Base-by-base conservation (phyloP, 805 yeast species). In the Candida michaelii region DNA sequence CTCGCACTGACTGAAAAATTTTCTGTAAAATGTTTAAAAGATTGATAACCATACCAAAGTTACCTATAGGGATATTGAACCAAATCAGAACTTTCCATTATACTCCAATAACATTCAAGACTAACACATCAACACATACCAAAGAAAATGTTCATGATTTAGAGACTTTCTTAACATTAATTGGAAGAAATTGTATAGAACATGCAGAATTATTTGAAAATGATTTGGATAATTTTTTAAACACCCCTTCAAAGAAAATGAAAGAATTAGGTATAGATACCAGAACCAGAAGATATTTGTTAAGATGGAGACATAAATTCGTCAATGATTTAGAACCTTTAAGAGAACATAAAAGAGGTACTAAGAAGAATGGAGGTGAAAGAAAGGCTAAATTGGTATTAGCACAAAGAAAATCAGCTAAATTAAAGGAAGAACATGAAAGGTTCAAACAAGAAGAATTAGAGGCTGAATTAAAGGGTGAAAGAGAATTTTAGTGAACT, bases 291-390 rank as follows among this genome's bases (percentile, higher is more conserved):
- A 77, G 83, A 56, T 86, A 86, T 65, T 75, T 90, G 45, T 64
- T 89, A 47, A 69, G 75, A 35, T 89, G 95, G 83, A 73, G 79
- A 37, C 82, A 89, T 55, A 79, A 76, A 53, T 83, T 73, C 55
- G 75, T 79, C 53, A 74, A 77, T 46, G 79, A 82, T 41, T 64
- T 69, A 53, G 74, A 71, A 41, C 71, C 76, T 15, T 66, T 85
- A 44, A 55, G 67, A 44, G 85, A 81, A 55, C 71, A 79, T 49
- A 77, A 76, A 52, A 63, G 69, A 48, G 88, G 90, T n/a, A 82
- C 76, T 71, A 88, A 88, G 73, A 74, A 76, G 53, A 71, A 70
- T 54, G 97, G 97, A 18, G 96, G 97, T 56, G 97, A 89, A 65
- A 79, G 96, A 61, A 84, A 80, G 55, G 77, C 83, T 47, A 79